phyloP scores from a whole-genome alignment of 805 yeast genomes.

The Saccharomycopsis fermentans region DNA sequence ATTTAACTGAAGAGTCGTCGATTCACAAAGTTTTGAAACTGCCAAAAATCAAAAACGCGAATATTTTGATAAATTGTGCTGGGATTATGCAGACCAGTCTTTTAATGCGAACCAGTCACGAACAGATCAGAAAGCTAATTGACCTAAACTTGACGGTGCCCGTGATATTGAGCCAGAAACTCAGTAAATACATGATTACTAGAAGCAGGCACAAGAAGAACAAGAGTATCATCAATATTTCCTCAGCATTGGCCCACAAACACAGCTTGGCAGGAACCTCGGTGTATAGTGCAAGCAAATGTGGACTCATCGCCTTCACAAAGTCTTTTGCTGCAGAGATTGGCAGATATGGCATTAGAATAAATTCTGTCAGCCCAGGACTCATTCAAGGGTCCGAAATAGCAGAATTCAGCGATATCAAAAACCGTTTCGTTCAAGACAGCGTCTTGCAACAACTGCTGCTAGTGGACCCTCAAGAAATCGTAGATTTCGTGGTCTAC shows the following conservation, averaged over 20 bases:
- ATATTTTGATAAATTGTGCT: conserved; percentile 34
- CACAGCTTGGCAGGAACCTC: conserved; percentile 43
- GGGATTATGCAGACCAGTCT: conserved; percentile 53
- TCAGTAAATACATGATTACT: conserved; percentile 42
- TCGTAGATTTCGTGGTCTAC: conserved; percentile 21
- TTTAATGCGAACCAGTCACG: conserved; percentile 32
- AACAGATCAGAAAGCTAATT: conserved; percentile 37
- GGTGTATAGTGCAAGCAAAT: conserved; percentile 62
- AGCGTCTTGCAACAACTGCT: not conserved
- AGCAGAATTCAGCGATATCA: conserved; percentile 23
- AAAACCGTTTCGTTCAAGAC: not conserved
- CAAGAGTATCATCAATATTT: conserved; percentile 41
- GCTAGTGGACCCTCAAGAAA: conserved; percentile 19
- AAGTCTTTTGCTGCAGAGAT: conserved; percentile 50
- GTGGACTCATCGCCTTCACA: conserved; percentile 58
- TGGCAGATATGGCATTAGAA: conserved; percentile 40
- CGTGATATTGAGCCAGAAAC: conserved; percentile 44
- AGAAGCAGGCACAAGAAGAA: conserved; percentile 19
- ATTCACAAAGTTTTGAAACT: not conserved
- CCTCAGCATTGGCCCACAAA: conserved; percentile 50
- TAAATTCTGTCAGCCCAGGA: conserved; percentile 63
- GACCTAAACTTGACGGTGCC: conserved; percentile 52
- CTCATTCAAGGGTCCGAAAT: conserved; percentile 57
- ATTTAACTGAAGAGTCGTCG: conserved; percentile 22
- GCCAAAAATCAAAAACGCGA: conserved; percentile 16